Evolutionary conservation across 78 protist species (phyloP), one percentile per base, ranked within the genome.

Genomic region (Isochrysis galbana): DNA sequence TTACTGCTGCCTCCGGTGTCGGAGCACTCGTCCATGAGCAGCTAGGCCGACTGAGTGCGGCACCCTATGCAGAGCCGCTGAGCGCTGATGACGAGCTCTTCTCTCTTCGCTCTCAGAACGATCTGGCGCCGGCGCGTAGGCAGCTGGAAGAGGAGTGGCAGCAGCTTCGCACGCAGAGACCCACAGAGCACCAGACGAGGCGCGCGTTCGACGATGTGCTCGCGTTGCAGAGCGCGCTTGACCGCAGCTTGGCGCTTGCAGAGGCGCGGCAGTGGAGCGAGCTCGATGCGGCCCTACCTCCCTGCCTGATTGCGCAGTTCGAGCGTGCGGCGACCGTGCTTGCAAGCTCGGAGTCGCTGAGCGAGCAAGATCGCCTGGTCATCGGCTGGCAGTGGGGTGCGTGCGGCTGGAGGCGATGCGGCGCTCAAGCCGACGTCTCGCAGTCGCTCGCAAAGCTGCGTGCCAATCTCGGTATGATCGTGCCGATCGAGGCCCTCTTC

Each of bases 321-420:
- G 47, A 77, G 84, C 34, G 34, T 4, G 84, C 84, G 29, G 84
- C 84, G 46, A 77, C 84, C 19, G 26, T 77, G 34, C 84, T 77
- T 5, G 84, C 84, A 29, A 10, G 32, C 26, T 77, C 84, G 84
- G 29, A 4, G 34, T 17, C 7, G 84, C 84, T 77, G 47, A 21
- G 46, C 26, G 47, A 11, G 14, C 48, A 77, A 29, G 46, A 10
- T 3, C 84, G 84, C n/a, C 34, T 23, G 34, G 84, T 2, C n/a
- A 26, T 77, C 84, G 84, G 84, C 21, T 77, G 84, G 84, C 47
- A 34, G 84, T 77, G 84, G 84, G 84, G 84, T 23, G 84, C 84
- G 46, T 77, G 84, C 46, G 84, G 84, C n/a, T 77, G 84, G 84
- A 36, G 84, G 84, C 84, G 46, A 0, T 77, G 84, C 46, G 84